Evolutionary conservation across 1,284 basidiomycete species (phyloP).

Genomic region (Coriolopsis trogii): DNA sequence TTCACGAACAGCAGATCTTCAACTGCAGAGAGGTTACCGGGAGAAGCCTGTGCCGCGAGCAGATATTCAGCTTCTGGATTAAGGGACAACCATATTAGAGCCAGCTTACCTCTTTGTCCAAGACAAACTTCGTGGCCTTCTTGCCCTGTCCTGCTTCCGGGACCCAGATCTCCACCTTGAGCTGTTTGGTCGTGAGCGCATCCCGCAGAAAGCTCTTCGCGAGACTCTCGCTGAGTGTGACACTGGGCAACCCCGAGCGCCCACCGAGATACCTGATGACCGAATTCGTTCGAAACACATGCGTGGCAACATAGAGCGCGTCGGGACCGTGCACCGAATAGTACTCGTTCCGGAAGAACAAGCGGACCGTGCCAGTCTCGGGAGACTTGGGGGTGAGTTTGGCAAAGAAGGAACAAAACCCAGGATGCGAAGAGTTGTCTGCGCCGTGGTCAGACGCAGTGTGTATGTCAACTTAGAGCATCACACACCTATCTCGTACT

Average conservation of each 20-base stretch:
- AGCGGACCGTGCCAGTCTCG: constrained; percentile 72
- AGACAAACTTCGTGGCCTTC: constrained; percentile 70
- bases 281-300: constrained; percentile 85
- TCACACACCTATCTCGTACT: constrained; percentile 34
- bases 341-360: constrained; percentile 87
- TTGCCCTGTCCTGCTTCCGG: constrained; percentile 77
- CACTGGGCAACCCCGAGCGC: constrained; percentile 69
- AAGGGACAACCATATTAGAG: neutral
- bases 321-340: constrained; percentile 91
- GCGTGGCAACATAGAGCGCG: constrained; percentile 84
- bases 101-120: constrained; percentile 76
- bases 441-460: constrained; percentile 38
- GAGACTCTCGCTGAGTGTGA: constrained; percentile 80
- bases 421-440: constrained; percentile 56
- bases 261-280: constrained; percentile 85
- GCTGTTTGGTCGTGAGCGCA: constrained; percentile 87
- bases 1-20: constrained; percentile 93
- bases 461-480: neutral
- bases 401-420: constrained; percentile 77
- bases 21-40: constrained; percentile 92
- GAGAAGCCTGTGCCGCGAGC: constrained; percentile 71
- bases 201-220: constrained; percentile 90
- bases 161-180: constrained; percentile 93
- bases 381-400: constrained; percentile 70
- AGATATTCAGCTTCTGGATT: neutral